Percentiles rank a stretch among this genome's conserved stretches.
Evolutionary conservation across 2,329 filamentous ascomycete genomes (phyloP).

Genomic region (Aphanocladium album): DNA sequence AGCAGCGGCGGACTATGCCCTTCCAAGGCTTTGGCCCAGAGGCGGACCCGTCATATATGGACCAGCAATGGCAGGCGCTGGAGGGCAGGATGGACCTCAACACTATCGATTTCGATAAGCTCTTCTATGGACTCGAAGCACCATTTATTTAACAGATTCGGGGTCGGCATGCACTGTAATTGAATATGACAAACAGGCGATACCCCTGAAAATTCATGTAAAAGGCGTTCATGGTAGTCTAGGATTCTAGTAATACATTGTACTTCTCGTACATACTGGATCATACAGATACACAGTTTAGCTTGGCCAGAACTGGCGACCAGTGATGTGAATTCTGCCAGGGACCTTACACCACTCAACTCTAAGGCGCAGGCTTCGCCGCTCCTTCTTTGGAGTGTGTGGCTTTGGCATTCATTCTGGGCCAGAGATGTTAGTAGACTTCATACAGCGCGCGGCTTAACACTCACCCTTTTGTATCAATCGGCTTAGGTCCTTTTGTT

Average conservation of each 20-base stretch:
- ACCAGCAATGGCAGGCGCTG: constrained; percentile 23
- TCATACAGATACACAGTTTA: not conserved
- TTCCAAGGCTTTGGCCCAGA: constrained; percentile 12
- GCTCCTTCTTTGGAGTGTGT: not conserved
- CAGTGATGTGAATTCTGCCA: too few species aligned
- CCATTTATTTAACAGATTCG: constrained; percentile 24
- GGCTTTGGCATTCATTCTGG: not conserved
- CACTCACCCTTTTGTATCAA: not conserved
- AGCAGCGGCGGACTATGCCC: constrained; percentile 12
- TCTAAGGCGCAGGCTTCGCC: not conserved
- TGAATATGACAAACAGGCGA: not conserved
- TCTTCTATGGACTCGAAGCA: constrained; percentile 31
- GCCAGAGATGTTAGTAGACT: not conserved
- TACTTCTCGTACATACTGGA: not conserved
- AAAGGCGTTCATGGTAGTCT: not conserved
- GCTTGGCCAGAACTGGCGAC: not conserved
- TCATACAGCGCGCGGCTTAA: not conserved
- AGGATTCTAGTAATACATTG: not conserved
- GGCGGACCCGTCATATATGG: constrained; percentile 19
- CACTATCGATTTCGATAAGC: constrained; percentile 30
- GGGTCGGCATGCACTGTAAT: not conserved
- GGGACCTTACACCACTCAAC: not conserved
- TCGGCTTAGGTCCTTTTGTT: too few species aligned
- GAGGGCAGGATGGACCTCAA: constrained; percentile 28
- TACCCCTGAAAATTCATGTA: not conserved